Conservation (phyloP, 768 basidiomycete genomes). For the Sistotremastrum suecicum region DNA sequence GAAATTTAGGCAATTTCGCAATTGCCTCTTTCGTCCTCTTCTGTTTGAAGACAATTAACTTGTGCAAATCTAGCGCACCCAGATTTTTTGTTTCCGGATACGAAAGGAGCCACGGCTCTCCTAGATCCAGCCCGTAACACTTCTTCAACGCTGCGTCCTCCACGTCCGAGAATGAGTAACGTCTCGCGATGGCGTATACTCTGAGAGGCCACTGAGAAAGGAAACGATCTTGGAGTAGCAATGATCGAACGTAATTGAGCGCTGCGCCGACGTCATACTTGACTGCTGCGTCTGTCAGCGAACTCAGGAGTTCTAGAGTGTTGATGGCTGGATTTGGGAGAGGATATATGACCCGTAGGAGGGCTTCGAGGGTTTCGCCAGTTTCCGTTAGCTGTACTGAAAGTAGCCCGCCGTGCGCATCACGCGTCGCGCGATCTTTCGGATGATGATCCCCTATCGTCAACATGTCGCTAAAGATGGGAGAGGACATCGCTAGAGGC, state of each 20-base stretch:
- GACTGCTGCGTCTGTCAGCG: conserved; percentile 35
- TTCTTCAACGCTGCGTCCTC: conserved; percentile 6
- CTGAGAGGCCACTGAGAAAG: conserved; percentile 35
- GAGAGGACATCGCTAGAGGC: conserved; percentile 48
- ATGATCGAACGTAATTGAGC: conserved; percentile 31
- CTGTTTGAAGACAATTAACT: no score
- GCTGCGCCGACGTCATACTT: conserved; percentile 51
- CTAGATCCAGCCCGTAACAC: no score
- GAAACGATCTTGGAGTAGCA: conserved; percentile 37
- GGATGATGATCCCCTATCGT: conserved; percentile 36
- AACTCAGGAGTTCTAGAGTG: conserved; percentile 38
- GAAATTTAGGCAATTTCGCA: no score
- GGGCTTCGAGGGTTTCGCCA: conserved; percentile 26
- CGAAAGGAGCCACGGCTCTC: no score
- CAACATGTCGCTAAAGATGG: conserved; percentile 61
- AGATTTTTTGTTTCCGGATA: no score
- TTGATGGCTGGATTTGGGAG: conserved; percentile 36
- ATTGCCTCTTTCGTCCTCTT: no score
- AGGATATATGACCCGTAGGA: conserved; percentile 53
- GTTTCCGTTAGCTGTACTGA: conserved; percentile 44
- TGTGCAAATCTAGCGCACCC: no score
- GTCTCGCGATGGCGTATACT: conserved; percentile 59
- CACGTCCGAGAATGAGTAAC: conserved; percentile 49
- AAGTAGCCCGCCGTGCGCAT: conserved; percentile 3
- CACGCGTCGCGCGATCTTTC: conserved; percentile 7